Evolutionary conservation across 192 early-diverging fungal species (phyloP), one percentile per base, ranked within the genome.

Genomic region (Coemansia sp.): DNA sequence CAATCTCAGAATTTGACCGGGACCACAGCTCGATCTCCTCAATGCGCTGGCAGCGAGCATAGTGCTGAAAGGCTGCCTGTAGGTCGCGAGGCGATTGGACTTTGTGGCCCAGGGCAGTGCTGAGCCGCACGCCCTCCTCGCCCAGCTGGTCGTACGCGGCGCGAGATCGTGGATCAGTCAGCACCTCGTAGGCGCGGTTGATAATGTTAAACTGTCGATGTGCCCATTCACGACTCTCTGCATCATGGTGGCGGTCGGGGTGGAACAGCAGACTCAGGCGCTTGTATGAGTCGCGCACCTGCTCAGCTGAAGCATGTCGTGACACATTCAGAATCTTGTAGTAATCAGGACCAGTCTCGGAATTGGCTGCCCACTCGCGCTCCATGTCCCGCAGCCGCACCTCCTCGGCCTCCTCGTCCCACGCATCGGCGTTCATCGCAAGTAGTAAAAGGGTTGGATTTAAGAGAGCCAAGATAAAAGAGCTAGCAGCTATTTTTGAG

Each of bases 61-160:
- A 69, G 21, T 75, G 82, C 68, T 91, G 86, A 69, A 88, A 90
- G 53, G 85, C 85, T 15, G 83, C 85, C 20, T 83, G 82, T 64
- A 93, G 71, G 76, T 91, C 88, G 49, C 87, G 81, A 26, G 86
- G 69, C 15, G 91, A 85, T 58, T 91, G 89, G 55, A 87, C 68
- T 44, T 79, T 84, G 46, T 84, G 78, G 14, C 91, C 90, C 6
- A 93, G 73, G 19, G 87, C 85, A 72, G 75, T 83, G 57, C 68
- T 78, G 20, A 83, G 70, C 36, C 69, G 77, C 23, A 97, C 66
- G 34, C 94, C 95, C 64, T 92, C 87, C 63, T 95, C 93, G n/a
- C 95, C 94, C 50, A 92, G 94, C 40, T 86, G 87, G 72, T 99
- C 97, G 74, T 97, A 99, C 23, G 93, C 87, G 2, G 88, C 85